These are phyloP conservation scores for Penicillium fuscoglaucum DNA, from an alignment of 2,329 filamentous ascomycete species.

Conservation along the genomic window DNA sequence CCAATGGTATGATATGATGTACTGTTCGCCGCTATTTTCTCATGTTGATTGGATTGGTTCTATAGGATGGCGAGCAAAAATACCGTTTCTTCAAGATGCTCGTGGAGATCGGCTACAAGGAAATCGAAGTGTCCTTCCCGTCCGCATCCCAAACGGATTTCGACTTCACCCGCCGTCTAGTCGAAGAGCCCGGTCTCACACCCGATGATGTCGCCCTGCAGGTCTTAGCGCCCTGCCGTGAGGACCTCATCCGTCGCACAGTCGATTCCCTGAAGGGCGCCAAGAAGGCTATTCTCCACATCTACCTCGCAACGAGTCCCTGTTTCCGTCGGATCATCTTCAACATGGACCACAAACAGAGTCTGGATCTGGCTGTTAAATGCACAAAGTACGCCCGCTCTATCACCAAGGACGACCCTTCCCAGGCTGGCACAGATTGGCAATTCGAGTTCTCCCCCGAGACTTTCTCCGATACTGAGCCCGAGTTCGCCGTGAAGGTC, in stretches of 20 bases:
- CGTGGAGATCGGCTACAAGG: constrained; percentile 88
- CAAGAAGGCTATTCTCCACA: constrained; percentile 91
- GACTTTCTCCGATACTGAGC: constrained; percentile 83
- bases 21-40: not conserved
- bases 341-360: constrained; percentile 79
- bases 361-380: constrained; percentile 74
- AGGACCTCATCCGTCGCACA: constrained; percentile 85
- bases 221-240: constrained; percentile 86
- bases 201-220: constrained; percentile 91
- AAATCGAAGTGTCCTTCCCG: constrained; percentile 95
- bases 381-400: constrained; percentile 85
- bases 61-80: constrained; percentile 88
- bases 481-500: constrained; percentile 77
- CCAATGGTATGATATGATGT: constrained; percentile 70
- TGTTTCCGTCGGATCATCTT: constrained; percentile 95
- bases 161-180: constrained; percentile 84
- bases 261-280: constrained; percentile 85
- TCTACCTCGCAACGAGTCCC: constrained; percentile 93
- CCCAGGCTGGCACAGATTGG: constrained; percentile 57
- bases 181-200: constrained; percentile 78
- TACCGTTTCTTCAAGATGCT: constrained; percentile 95
- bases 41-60: not conserved
- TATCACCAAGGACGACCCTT: constrained; percentile 78
- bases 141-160: constrained; percentile 94
- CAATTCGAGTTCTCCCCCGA: constrained; percentile 53